Conservation (phyloP, 495 filamentous ascomycete genomes). For the Neurospora terricola region DNA sequence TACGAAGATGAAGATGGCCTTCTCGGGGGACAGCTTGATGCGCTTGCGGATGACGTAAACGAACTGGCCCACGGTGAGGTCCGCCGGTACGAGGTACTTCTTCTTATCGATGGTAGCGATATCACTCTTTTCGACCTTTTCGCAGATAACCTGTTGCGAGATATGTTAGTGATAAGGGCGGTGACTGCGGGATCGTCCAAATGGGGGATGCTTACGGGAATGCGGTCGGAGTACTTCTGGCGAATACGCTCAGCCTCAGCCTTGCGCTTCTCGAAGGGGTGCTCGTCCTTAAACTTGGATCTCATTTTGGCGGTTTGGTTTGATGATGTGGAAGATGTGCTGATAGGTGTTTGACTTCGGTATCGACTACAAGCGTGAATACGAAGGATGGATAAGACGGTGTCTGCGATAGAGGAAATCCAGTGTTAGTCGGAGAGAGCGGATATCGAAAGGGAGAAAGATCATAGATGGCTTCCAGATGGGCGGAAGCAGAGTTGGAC, state of each 20-base stretch:
- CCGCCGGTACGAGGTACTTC: constrained; percentile 97
- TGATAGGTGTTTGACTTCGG: neutral
- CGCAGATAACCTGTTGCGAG: constrained; percentile 79
- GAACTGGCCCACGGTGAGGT: constrained; percentile 98
- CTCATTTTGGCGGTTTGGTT: constrained; percentile 55
- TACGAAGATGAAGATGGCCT: constrained; percentile 99
- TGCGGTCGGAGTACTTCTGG: constrained; percentile 97
- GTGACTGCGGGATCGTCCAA: constrained; percentile 5
- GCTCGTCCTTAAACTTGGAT: constrained; percentile 99
- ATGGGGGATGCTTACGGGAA: constrained; percentile 64
- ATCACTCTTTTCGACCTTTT: constrained; percentile 98
- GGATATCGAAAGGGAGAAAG: neutral
- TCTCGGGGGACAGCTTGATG: constrained; percentile 99
- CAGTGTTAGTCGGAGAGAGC: neutral
- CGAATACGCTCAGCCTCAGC: constrained; percentile 98
- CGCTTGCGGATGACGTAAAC: constrained; percentile 99
- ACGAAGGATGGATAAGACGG: neutral
- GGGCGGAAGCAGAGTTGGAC: neutral
- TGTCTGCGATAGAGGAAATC: neutral
- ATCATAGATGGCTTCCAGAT: neutral
- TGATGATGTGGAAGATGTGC: constrained; percentile 3
- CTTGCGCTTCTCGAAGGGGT: constrained; percentile 99
- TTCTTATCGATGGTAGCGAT: constrained; percentile 99
- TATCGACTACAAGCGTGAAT: neutral
- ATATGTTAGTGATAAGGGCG: constrained; percentile 7